A percentile compares a stretch with the other conserved stretches of the same genome.
Evolutionary conservation across 2,329 filamentous ascomycete species (phyloP).

Genomic region (Claviceps sp.): DNA sequence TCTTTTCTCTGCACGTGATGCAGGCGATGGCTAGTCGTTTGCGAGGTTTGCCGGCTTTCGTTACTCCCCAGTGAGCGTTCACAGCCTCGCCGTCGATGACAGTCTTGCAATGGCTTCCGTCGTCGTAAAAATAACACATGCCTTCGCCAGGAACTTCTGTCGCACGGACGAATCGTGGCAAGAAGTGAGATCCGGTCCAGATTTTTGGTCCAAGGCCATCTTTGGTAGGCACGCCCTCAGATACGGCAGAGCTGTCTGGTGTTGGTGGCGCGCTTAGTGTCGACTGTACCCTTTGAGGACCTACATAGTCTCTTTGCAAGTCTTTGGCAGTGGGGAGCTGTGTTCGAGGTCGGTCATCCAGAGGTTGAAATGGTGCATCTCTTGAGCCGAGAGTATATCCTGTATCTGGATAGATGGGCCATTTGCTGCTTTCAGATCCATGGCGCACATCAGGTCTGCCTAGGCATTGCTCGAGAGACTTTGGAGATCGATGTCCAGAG

Average conservation of each 20-base stretch:
- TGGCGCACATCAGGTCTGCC: conserved; percentile 20
- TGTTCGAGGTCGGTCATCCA: conserved; percentile 21
- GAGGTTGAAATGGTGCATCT: conserved; percentile 21
- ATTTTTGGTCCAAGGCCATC: conserved; percentile 54
- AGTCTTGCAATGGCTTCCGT: conserved; percentile 69
- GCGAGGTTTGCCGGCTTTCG: conserved; percentile 84
- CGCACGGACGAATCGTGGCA: conserved; percentile 50
- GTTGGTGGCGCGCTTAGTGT: conserved; percentile 16
- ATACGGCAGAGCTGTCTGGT: conserved; percentile 15
- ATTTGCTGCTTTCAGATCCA: conserved; percentile 24
- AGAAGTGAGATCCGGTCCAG: conserved; percentile 54
- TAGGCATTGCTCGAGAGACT: conserved; percentile 26
- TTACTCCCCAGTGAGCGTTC: conserved; percentile 86
- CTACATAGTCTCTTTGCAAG: conserved; percentile 13
- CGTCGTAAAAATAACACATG: conserved; percentile 74
- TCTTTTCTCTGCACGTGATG: conserved; percentile 87
- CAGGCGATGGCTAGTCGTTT: conserved; percentile 89
- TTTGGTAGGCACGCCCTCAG: conserved; percentile 36
- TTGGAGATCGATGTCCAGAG: conserved; percentile 31
- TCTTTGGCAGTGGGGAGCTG: conserved; percentile 26
- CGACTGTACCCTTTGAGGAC: conserved; percentile 14
- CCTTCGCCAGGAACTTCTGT: conserved; percentile 65
- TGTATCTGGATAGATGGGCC: conserved; percentile 26
- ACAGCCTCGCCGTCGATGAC: conserved; percentile 76
- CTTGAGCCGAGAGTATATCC: conserved; percentile 31